Conservation (phyloP, 768 basidiomycete genomes). For the Mycena crocata region DNA sequence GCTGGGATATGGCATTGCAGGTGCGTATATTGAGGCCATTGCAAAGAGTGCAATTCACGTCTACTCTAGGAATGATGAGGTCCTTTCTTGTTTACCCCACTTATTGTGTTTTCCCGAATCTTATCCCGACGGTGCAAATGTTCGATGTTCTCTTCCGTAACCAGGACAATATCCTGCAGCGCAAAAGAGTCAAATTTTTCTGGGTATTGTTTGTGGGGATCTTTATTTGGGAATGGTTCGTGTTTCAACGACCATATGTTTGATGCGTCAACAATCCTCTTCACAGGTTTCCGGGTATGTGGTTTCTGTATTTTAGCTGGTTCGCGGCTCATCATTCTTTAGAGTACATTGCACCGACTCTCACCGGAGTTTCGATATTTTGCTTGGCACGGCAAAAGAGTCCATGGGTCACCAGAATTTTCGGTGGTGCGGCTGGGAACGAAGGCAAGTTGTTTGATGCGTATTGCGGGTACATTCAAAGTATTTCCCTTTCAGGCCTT, state of each 20-base stretch:
- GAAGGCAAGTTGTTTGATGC: slow-evolving; percentile 51
- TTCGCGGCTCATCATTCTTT: background rate
- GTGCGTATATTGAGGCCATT: background rate
- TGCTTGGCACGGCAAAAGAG: slow-evolving; percentile 64
- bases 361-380: slow-evolving; percentile 72
- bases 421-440: slow-evolving; percentile 72
- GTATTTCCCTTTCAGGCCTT: slow-evolving; percentile 38
- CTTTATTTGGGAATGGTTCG: slow-evolving; percentile 69
- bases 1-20: slow-evolving; percentile 43
- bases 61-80: slow-evolving; percentile 51
- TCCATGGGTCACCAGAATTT: slow-evolving; percentile 63
- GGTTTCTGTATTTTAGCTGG: slow-evolving; percentile 37
- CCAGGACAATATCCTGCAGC: slow-evolving; percentile 55
- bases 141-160: slow-evolving; percentile 58
- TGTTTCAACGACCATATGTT: too few relatives aligned
- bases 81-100: slow-evolving; percentile 66
- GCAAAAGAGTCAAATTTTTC: slow-evolving; percentile 69
- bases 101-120: slow-evolving; percentile 57
- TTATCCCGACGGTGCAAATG: slow-evolving; percentile 50
- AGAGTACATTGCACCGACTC: slow-evolving; percentile 46
- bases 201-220: slow-evolving; percentile 65
- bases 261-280: too few relatives aligned
- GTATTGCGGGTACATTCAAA: background rate
- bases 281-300: slow-evolving; percentile 48
- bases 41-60: background rate